Evolutionary conservation across 768 basidiomycete species (phyloP), one percentile per base, ranked within the genome.

Genomic region (Podaxis sp.): DNA sequence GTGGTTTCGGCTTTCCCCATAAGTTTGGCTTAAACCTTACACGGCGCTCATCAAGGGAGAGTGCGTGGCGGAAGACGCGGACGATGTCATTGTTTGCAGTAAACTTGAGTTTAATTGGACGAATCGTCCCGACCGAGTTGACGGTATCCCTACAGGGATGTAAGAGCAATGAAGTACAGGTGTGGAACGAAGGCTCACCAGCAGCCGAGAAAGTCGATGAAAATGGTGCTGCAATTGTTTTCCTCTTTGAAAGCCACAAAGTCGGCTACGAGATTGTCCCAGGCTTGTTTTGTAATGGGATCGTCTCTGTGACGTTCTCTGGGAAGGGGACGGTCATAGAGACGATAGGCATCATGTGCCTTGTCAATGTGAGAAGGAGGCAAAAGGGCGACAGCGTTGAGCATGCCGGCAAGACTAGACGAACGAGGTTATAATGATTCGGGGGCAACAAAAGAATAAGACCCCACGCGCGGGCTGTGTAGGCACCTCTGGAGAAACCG

Each of bases 11-110:
- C 6, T 70, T 68, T 54, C 76, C 75, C 76, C 77, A 80, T 7
- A 77, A 62, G 54, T 80, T 80, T 1, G 79, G 75, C 58, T 81
- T 79, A 67, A 85, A 85, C 66, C 80, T 81, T 41, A 81, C 79
- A 0, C 84, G 78, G 6, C 75, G 78, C 58, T 86, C 85, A 60
- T 86, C 84, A 12, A 87, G 77, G 11, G 84, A 72, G 10, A 86
- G 66, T 0, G 84, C 84, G 26, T 87, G 86, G 1, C 86, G 77
- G 67, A 86, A 83, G 22, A 77, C 74, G 4, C 75, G 71, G 55
- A 82, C 79, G 62, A 78, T 78, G 3, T 75, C 74, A 52, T 84
- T 82, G 8, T 76, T 76, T 3, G 75, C 74, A 3, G 80, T 79
- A 63, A 82, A 84, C 0, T 83, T 84, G 3, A 85, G 77, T 4